A percentile compares a stretch with the other conserved stretches of the same genome.
Conservation (phyloP, 352 stramenopile genomes). For the Phytophthora citrophthora region DNA sequence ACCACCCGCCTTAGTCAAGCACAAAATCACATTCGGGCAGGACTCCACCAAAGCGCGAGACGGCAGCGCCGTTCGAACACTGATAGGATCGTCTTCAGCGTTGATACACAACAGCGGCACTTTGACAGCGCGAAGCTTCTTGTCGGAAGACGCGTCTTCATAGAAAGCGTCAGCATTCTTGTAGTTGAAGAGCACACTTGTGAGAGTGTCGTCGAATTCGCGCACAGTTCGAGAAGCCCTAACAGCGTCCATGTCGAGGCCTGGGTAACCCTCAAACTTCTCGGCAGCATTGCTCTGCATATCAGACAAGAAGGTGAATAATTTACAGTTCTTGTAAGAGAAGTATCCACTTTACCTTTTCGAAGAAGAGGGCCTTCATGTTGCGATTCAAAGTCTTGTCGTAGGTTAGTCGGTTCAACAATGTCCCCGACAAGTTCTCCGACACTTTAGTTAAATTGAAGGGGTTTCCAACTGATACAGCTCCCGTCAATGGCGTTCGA, state of each 20-base stretch:
- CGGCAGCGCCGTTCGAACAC: constrained; percentile 39
- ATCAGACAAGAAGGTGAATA: neutral
- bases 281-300: constrained; percentile 37
- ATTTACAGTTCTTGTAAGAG: neutral
- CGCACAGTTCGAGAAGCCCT: constrained; percentile 37
- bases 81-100: constrained; percentile 63
- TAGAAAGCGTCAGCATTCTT: constrained; percentile 59
- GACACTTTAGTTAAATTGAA: constrained; percentile 66
- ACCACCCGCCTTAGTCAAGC: constrained; percentile 56
- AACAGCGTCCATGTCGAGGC: constrained; percentile 51
- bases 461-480: constrained; percentile 73
- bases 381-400: constrained; percentile 57
- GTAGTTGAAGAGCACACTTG: constrained; percentile 57
- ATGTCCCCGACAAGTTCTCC: constrained; percentile 41
- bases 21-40: constrained; percentile 66
- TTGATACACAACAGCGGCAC: constrained; percentile 67
- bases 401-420: constrained; percentile 67
- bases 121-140: constrained; percentile 37
- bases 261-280: constrained; percentile 47
- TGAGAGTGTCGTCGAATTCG: constrained; percentile 69
- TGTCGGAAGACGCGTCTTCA: constrained; percentile 51
- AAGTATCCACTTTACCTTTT: constrained; percentile 26
- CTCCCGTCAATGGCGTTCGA: constrained; percentile 43
- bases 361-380: constrained; percentile 64
- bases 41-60: constrained; percentile 29